Percentiles rank a stretch among this genome's conserved stretches.
Conservation (phyloP, 306 rosid species). For the Albizia julibrissin region DNA sequence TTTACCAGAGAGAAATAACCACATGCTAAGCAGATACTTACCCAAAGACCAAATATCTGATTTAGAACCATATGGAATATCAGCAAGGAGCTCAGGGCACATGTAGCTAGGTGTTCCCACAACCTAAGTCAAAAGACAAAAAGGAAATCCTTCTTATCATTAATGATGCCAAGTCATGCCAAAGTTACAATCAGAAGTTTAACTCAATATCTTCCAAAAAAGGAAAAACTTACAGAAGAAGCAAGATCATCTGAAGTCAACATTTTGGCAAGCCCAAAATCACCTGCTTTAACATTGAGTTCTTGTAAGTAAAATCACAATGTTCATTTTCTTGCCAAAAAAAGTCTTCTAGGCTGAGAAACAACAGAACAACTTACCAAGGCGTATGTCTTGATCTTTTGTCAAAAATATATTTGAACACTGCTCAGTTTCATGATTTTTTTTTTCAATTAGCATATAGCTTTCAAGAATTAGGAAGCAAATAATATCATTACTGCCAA, state of each 20-base stretch:
- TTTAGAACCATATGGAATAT: conserved; percentile 97
- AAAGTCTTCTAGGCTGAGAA: not conserved
- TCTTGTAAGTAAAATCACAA: conserved; percentile 37
- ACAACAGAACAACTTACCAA: conserved; percentile 61
- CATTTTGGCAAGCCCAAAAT: conserved; percentile 96
- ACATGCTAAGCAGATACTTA: conserved; percentile 34
- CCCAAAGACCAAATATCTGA: conserved; percentile 99
- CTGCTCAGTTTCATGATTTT: conserved; percentile 52
- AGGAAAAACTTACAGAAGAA: conserved; percentile 85
- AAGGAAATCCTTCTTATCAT: not conserved
- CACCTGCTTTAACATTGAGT: conserved; percentile 67
- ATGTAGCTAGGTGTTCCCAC: conserved; percentile 99
- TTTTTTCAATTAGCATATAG: conserved; percentile 42
- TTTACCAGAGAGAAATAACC: conserved; percentile 18
- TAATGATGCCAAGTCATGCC: conserved; percentile 17
- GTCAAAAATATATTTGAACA: conserved; percentile 99
- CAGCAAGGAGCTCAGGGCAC: conserved; percentile 99
- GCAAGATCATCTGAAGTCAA: conserved; percentile 98
- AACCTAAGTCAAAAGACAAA: conserved; percentile 55
- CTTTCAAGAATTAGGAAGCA: conserved; percentile 17
- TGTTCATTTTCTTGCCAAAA: not conserved
- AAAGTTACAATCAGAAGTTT: conserved; percentile 17
- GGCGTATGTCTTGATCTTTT: conserved; percentile 90
- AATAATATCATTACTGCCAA: conserved; percentile 25
- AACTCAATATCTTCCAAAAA: conserved; percentile 19